Conservation (phyloP, 163 green algal genomes). For the Scenedesmus sp. region DNA sequence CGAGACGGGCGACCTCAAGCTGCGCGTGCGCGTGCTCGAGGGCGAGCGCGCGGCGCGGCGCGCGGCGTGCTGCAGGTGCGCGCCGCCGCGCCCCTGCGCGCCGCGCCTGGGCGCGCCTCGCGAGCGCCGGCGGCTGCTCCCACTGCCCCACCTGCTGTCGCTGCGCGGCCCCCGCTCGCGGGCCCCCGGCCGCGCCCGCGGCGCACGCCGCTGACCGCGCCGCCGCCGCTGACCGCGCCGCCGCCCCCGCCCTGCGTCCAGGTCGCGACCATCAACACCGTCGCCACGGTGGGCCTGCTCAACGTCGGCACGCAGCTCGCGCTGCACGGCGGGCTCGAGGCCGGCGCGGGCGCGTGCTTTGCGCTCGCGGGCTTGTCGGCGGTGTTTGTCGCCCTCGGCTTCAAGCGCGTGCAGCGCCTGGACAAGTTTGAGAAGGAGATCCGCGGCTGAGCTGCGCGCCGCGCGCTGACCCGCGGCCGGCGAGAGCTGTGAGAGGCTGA, state of each 20-base stretch:
- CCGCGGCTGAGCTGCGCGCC: constrained; percentile 44
- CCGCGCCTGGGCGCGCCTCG: neutral
- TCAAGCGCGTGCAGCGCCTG: constrained; percentile 77
- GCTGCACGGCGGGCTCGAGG: constrained; percentile 42
- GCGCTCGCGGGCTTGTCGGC: constrained; percentile 61
- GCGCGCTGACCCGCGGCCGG: neutral
- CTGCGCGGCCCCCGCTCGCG: too few relatives aligned
- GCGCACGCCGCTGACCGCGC: too few relatives aligned
- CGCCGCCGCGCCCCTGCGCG: too few relatives aligned
- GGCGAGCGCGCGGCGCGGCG: constrained; percentile 74
- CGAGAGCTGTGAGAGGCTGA: neutral
- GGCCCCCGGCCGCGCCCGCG: too few relatives aligned
- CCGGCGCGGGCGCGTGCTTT: constrained; percentile 44
- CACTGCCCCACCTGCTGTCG: too few relatives aligned
- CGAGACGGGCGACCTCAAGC: constrained; percentile 93
- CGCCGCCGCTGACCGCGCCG: too few relatives aligned
- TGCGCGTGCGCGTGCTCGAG: constrained; percentile 84
- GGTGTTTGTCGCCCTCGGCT: constrained; percentile 58
- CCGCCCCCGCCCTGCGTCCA: constrained; percentile 61
- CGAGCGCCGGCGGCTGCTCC: neutral
- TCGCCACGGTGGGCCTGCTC: constrained; percentile 68
- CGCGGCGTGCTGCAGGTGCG: constrained; percentile 66
- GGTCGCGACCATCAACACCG: constrained; percentile 73
- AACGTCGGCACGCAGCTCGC: constrained; percentile 78
- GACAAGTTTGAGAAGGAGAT: constrained; percentile 93